Evolutionary conservation across 768 basidiomycete genomes (phyloP), one percentile per base, ranked within the genome.

Genomic region (Tulasnella sp.): DNA sequence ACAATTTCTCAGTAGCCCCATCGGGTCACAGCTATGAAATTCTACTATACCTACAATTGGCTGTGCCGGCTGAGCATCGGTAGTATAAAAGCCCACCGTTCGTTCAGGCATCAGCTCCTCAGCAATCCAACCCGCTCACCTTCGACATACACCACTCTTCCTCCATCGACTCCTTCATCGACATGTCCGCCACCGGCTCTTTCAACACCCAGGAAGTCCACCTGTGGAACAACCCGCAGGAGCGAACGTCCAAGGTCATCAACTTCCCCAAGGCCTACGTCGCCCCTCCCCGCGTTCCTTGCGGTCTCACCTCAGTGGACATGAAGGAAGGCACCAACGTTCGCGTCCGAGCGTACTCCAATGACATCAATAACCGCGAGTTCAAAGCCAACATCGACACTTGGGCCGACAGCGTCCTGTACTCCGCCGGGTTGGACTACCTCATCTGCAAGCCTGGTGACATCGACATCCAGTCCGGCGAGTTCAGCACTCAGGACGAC

Each of bases 401-500:
- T 27, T 78, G 77, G 77, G 77, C 31, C 1, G 77, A 78, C n/a
- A 68, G 62, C 36, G 40, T 18, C 27, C 77, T 78, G 10, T 71
- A 78, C 58, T 38, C 77, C 38, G 77, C 27, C 19, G 62, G 72
- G 31, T 19, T 42, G 21, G 46, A 18, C 34, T 80, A 71, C 58
- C 74, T 76, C 62, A 39, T 31, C n/a, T 36, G 10, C 19, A 34
- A 31, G 9, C 46, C 74, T 5, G 56, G 5, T 56, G 38, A 80
- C 68, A 9, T 36, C 31, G 75, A 80, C 39, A 38, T 62, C 74
- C 74, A 80, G 40, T 62, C 34, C 31, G 79, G 79, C 52, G 27
- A 62, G 31, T 80, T 80, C 79, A 31, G 31, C 34, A 80, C 79
- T 12, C n/a, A 19, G 42, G 79, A 80, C 0, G 79, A 80, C 74